Evolutionary conservation across 768 basidiomycete genomes (phyloP), one percentile per base, ranked within the genome.

Genomic region (Lactarius quietus): DNA sequence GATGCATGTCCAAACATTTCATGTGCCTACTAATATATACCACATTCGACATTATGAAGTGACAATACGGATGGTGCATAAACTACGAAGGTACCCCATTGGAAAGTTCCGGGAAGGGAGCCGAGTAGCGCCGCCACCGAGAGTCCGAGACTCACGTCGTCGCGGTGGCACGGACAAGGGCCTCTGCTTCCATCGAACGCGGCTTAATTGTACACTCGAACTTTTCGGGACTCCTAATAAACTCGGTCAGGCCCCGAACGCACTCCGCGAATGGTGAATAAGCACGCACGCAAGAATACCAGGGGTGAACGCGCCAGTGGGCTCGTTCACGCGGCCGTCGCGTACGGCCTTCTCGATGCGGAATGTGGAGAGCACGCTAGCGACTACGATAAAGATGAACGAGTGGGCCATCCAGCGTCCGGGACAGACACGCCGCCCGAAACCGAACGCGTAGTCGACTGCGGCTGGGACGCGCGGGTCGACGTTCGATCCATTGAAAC

Each of bases 381-480:
- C 70, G 28, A 68, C 65, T 20, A 63, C 59, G 54, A 70, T 41
- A 52, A 61, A 71, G 20, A 64, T 31, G 57, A 67, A 68, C 18
- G 62, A 53, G 26, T 71, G 57, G 10, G 70, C 70, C 66, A 71
- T 67, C 66, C 65, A 70, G 39, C 65, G 68, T 12, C 70, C 70
- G 17, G 70, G 70, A 26, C 70, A 71, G 18, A 70, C 68, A 14
- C 70, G 70, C 38, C 63, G 63, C 26, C 70, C 70, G 41, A 70
- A 70, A 33, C 70, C 69, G 59, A 71, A 70, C 1, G 70, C 69
- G 26, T 67, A 64, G 17, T 70, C 61, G 15, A 69, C 63, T 8
- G 67, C 67, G 12, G 61, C 43, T 3, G 29, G 28, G 8, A 61
- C 20, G 38, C 64, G 69, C 8, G 65, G 61, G 56, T 65, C 64